A percentile compares a stretch with the other conserved stretches of the same genome.
Evolutionary conservation across 352 stramenopile genomes (phyloP).

Genomic region (Pythium diclinum): DNA sequence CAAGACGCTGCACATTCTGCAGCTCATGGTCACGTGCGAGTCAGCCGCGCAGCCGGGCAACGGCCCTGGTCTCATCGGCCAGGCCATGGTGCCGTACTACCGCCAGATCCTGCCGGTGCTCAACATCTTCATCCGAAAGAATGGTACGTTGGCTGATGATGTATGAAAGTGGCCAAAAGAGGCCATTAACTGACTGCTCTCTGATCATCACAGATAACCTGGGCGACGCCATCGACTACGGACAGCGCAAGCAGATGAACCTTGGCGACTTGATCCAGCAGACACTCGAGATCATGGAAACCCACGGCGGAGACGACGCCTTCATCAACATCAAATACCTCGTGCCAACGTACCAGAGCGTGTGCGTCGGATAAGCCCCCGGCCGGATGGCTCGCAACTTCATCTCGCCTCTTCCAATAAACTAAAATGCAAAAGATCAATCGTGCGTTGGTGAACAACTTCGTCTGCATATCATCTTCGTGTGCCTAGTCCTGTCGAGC

Average conservation of each 20-base stretch:
- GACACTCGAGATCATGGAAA: slow-evolving; percentile 96
- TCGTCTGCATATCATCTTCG: background rate
- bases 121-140: slow-evolving; percentile 97
- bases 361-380: slow-evolving; percentile 58
- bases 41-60: slow-evolving; percentile 72
- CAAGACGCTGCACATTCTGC: slow-evolving; percentile 96
- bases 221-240: slow-evolving; percentile 95
- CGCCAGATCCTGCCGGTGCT: slow-evolving; percentile 96
- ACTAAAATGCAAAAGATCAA: background rate
- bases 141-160: slow-evolving; percentile 44
- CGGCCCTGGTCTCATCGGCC: slow-evolving; percentile 88
- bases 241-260: slow-evolving; percentile 93
- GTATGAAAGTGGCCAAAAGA: background rate
- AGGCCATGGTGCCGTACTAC: slow-evolving; percentile 97
- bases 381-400: background rate
- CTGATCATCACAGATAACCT: slow-evolving; percentile 86
- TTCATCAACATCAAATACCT: slow-evolving; percentile 99
- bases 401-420: slow-evolving; percentile 4
- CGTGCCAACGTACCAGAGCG: slow-evolving; percentile 95
- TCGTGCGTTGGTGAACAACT: background rate
- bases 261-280: slow-evolving; percentile 96
- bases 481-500: background rate
- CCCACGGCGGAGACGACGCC: slow-evolving; percentile 93
- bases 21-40: slow-evolving; percentile 95
- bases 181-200: background rate